Evolutionary conservation across 2,329 filamentous ascomycete genomes (phyloP), one percentile per base, ranked within the genome.

Genomic region (Ophiosphaerella narmari): DNA sequence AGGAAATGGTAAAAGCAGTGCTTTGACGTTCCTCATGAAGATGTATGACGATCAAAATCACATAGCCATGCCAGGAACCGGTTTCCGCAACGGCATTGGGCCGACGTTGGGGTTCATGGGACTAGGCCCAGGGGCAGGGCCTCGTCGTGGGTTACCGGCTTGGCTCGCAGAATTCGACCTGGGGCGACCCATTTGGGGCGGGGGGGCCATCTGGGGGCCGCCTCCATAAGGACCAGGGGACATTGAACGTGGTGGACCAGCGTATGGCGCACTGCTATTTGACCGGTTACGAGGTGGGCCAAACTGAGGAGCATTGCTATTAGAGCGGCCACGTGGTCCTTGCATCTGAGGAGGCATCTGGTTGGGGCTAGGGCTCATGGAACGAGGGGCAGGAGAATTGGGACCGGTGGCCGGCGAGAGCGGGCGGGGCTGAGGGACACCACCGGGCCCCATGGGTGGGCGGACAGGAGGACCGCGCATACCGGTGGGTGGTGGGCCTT

Each of bases 321-420:
- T 67, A 11, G 68, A 67, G 44, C 72, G 64, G 50, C 50, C 60
- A 46, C 70, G 70, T 39, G 44, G 41, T 37, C 61, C 57, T 45
- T 62, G 60, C 52, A 55, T 54, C 1, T 62, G 63, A 39, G 57
- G 48, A 26, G 64, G 48, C 65, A 68, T 68, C 34, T 65, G 60
- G 45, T 62, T 65, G 14, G 71, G 70, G n/a, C 69, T 68, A 9
- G 69, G 70, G 48, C 60, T 68, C 64, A 67, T 66, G n/a, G 63
- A 56, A 34, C 62, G 67, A 24, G 60, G 62, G 38, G 55, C 59
- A 13, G 67, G 67, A 18, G 81, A 81, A 52, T 60, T 66, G 47
- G 79, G 78, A 23, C 77, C 73, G 49, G 75, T 73, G 39, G 67
- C 73, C 4, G 80, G 78, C 45, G 80, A 79, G 58, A 76, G 75